phyloP scores from a whole-genome alignment of 2,329 filamentous ascomycete species.

The Pseudogymnoascus sp. region DNA sequence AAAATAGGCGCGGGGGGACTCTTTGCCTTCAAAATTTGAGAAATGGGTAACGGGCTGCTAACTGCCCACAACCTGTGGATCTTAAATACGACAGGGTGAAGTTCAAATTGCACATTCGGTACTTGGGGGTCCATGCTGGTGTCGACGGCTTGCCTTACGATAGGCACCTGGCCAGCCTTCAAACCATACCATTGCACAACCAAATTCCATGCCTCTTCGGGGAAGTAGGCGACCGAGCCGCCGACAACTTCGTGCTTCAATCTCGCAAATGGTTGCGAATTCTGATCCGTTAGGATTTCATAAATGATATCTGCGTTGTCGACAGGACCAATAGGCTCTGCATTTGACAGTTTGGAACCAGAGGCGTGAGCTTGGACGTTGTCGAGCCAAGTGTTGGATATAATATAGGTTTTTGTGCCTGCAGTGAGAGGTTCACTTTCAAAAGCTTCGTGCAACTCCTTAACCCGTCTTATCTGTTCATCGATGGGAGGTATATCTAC shows the following conservation, averaged over 20 bases:
- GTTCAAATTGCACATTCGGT: constrained; percentile 70
- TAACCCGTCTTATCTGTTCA: constrained; percentile 67
- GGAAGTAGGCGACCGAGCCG: constrained; percentile 71
- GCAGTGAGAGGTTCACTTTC: constrained; percentile 23
- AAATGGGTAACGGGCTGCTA: constrained; percentile 45
- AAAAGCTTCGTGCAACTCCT: constrained; percentile 47
- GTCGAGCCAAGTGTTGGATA: constrained; percentile 73
- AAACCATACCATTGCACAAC: constrained; percentile 78
- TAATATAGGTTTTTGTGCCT: constrained; percentile 57
- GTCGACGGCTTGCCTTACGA: constrained; percentile 71
- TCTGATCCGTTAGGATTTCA: constrained; percentile 45
- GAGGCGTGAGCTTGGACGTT: constrained; percentile 60
- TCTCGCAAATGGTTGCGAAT: constrained; percentile 55
- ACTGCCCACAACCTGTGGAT: constrained; percentile 69
- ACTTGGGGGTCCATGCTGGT: constrained; percentile 51
- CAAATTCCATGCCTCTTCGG: constrained; percentile 71
- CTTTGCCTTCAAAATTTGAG: constrained; percentile 52
- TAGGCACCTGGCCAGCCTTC: constrained; percentile 58
- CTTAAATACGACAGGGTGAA: constrained; percentile 76
- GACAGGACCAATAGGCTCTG: constrained; percentile 61
- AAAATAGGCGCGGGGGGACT: constrained; percentile 55
- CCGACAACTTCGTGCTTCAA: constrained; percentile 60
- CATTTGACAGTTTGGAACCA: constrained; percentile 48
- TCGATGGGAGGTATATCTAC: constrained; percentile 42
- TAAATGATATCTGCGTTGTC: constrained; percentile 80